Percentiles rank a stretch among this genome's conserved stretches.
These are phyloP conservation scores for Cenchrus americanus DNA, from an alignment of 176 grass and related monocot genomes.

Conservation along the genomic window DNA sequence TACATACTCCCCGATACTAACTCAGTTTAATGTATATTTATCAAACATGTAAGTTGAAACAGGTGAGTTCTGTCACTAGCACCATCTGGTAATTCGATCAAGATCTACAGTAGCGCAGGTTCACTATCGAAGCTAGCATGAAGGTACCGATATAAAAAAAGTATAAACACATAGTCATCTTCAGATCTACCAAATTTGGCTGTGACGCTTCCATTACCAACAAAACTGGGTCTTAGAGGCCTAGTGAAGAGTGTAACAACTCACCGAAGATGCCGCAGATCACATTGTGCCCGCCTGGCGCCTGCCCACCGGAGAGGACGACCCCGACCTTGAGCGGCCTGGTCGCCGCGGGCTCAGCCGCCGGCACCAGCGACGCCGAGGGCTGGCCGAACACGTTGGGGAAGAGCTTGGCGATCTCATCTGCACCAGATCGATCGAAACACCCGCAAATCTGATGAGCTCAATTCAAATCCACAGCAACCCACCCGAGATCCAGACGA, in stretches of 20 bases:
- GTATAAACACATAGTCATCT: neutral
- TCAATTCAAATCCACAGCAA: neutral
- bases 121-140: neutral
- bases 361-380: slow-evolving; percentile 63
- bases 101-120: slow-evolving; percentile 30
- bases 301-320: slow-evolving; percentile 93
- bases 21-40: neutral
- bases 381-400: slow-evolving; percentile 84
- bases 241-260: neutral
- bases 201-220: neutral
- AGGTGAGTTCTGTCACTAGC: neutral
- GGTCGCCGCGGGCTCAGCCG: slow-evolving; percentile 23
- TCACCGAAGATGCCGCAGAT: slow-evolving; percentile 96
- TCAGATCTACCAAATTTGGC: slow-evolving; percentile 29
- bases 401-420: slow-evolving; percentile 96
- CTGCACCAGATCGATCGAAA: slow-evolving; percentile 48
- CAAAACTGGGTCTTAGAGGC: neutral
- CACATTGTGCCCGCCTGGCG: slow-evolving; percentile 95
- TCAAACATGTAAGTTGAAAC: neutral
- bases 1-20: neutral
- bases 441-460: neutral
- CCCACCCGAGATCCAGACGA: slow-evolving; percentile 27
- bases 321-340: slow-evolving; percentile 78
- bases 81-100: neutral
- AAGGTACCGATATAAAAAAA: neutral